These are phyloP conservation scores for Kodamaea leandrae DNA, from an alignment of 805 yeast species.

Conservation along the genomic window DNA sequence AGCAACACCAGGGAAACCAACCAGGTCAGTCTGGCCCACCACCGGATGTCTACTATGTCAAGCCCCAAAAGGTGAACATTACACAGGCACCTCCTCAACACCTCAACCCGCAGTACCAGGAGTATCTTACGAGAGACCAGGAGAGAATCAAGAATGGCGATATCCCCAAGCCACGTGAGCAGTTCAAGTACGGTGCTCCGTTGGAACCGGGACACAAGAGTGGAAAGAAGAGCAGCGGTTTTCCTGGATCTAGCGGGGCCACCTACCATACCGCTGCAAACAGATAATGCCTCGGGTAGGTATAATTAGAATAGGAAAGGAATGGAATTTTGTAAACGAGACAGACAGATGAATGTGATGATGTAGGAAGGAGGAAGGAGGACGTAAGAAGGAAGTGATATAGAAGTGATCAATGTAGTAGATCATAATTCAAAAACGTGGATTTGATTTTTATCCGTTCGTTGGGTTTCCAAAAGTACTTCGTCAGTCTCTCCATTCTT, in stretches of 20 bases:
- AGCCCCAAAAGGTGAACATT: constrained; percentile 37
- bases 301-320: no score
- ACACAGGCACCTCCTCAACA: constrained; percentile 35
- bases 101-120: constrained; percentile 37
- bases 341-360: no score
- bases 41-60: constrained; percentile 28
- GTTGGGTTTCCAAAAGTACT: no score
- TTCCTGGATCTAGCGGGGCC: constrained; percentile 39
- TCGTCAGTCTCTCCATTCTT: no score
- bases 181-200: constrained; percentile 35
- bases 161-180: constrained; percentile 26
- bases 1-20: neutral
- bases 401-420: no score
- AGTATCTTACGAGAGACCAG: constrained; percentile 31
- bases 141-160: constrained; percentile 32
- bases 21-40: neutral
- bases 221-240: constrained; percentile 26
- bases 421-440: no score
- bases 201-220: constrained; percentile 26
- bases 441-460: no score
- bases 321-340: no score
- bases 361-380: no score
- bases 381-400: no score
- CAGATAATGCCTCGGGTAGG: no score
- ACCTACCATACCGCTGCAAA: constrained; percentile 38